Percentiles rank a stretch among this genome's conserved stretches.
Evolutionary conservation across 441 rosid genomes (phyloP).

Genomic region (Jatropha podagrica): DNA sequence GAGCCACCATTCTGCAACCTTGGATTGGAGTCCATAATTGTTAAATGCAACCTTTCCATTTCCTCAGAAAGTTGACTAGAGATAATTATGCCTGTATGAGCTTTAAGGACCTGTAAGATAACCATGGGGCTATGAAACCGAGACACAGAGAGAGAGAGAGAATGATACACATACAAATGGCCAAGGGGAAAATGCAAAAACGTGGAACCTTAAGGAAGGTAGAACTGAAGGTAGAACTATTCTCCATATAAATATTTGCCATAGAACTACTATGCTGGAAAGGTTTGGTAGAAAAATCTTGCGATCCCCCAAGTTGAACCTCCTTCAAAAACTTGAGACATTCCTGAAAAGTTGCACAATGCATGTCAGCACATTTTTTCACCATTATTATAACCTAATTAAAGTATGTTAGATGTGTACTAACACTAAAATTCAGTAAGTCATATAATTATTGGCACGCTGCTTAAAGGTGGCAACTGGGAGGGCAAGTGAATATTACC

Average conservation of each 20-base stretch:
- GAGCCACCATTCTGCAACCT: constrained; percentile 78
- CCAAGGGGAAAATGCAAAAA: constrained; percentile 11
- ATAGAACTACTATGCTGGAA: constrained; percentile 62
- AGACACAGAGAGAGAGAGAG: background rate
- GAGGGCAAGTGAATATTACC: constrained; percentile 41
- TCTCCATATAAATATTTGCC: constrained; percentile 61
- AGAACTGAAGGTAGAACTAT: constrained; percentile 31
- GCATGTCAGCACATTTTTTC: constrained; percentile 22
- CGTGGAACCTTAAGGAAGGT: constrained; percentile 68
- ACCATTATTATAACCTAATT: background rate
- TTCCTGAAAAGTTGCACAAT: constrained; percentile 55
- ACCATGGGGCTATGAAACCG: constrained; percentile 1
- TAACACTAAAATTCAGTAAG: background rate
- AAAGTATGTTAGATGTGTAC: background rate
- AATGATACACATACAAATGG: background rate
- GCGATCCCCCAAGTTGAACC: constrained; percentile 66
- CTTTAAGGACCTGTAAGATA: constrained; percentile 65
- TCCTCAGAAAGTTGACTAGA: constrained; percentile 72
- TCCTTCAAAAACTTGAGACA: constrained; percentile 84
- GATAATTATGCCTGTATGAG: constrained; percentile 46
- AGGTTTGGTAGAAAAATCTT: constrained; percentile 62
- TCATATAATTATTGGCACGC: background rate
- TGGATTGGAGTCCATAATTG: constrained; percentile 52
- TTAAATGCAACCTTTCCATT: constrained; percentile 62
- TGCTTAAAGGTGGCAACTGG: background rate